Percentiles rank a stretch among this genome's conserved stretches.
Conservation (phyloP, 2,329 filamentous ascomycete genomes). For the Penicillium palitans region DNA sequence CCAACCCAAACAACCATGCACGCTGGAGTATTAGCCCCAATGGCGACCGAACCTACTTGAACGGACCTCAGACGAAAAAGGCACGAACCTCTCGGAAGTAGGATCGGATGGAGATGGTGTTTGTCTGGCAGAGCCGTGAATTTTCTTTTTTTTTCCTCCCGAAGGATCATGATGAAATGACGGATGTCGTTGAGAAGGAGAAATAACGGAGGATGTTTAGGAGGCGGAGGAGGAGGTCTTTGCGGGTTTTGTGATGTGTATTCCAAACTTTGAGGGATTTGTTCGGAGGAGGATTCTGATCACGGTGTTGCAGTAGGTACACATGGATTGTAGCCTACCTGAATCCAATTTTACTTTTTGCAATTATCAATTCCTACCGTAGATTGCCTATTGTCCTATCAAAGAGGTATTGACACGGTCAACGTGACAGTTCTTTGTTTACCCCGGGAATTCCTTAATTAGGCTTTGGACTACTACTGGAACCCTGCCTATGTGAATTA, state of each 20-base stretch:
- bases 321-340: neutral
- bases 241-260: neutral
- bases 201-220: neutral
- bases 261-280: neutral
- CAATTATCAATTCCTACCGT: no score
- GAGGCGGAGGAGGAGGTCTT: neutral
- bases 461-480: no score
- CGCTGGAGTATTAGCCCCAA: constrained; percentile 19
- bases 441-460: no score
- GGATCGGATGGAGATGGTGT: neutral
- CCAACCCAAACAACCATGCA: constrained; percentile 28
- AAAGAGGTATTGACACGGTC: no score
- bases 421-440: no score
- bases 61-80: constrained; percentile 15
- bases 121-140: neutral
- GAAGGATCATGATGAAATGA: neutral
- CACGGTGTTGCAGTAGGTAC: neutral
- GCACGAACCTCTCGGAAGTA: neutral
- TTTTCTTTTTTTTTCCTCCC: neutral
- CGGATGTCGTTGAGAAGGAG: neutral
- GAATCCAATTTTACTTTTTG: neutral
- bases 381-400: no score
- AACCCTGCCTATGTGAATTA: no score
- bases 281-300: neutral
- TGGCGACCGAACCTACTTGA: constrained; percentile 23